Conservation (phyloP, 345 rosid species). For the Rhodamnia argentea region DNA sequence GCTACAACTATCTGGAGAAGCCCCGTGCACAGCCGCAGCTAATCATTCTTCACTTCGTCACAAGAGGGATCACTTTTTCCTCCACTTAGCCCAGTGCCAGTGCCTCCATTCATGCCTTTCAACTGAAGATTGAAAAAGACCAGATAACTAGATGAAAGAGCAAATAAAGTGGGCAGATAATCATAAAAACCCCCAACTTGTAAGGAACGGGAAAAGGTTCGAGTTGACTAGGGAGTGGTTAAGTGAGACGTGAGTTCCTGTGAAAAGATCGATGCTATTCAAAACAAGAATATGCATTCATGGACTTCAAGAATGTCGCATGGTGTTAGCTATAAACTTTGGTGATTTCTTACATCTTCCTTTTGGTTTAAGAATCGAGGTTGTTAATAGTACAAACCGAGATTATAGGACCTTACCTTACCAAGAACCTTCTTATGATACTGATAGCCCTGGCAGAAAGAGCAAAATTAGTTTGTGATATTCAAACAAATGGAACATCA, state of each 20-base stretch:
- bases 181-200: neutral
- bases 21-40: neutral
- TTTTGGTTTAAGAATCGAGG: neutral
- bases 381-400: neutral
- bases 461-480: neutral
- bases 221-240: neutral
- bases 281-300: neutral
- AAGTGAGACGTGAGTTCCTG: neutral
- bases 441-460: constrained; percentile 54
- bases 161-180: neutral
- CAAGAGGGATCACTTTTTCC: neutral
- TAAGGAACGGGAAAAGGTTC: neutral
- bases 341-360: neutral
- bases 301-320: neutral
- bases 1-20: neutral
- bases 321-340: neutral
- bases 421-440: constrained; percentile 66
- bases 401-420: constrained; percentile 31
- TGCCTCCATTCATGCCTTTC: constrained; percentile 20
- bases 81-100: constrained; percentile 15
- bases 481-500: neutral
- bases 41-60: constrained; percentile 22
- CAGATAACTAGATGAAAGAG: neutral
- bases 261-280: neutral
- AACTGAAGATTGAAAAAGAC: constrained; percentile 19